phyloP scores from a whole-genome alignment of 208 protist genomes.

The Leishmania tarentolae region DNA sequence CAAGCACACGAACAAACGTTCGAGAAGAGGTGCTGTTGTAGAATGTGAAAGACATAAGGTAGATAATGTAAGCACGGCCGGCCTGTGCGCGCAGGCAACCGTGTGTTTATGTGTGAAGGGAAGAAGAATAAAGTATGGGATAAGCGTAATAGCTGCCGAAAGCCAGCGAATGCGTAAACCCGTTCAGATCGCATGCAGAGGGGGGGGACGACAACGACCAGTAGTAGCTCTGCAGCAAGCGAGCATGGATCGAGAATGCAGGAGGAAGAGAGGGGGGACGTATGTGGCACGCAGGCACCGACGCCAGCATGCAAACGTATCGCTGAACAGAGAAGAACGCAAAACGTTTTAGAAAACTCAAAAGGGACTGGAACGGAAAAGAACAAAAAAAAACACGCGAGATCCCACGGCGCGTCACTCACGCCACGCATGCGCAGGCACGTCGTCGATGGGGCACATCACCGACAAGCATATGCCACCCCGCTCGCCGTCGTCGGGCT shows the following conservation, averaged over 20 bases:
- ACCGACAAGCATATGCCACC: background rate
- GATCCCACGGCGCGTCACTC: background rate
- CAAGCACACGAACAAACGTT: background rate
- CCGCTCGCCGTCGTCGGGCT: background rate
- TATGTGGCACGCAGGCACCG: background rate
- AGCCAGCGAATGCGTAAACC: background rate
- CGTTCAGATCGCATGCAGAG: background rate
- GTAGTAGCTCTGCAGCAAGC: background rate
- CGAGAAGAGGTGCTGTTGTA: background rate
- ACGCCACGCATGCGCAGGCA: background rate
- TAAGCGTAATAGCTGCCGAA: too few species aligned
- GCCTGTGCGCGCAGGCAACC: background rate
- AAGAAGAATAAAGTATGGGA: background rate
- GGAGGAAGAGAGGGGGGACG: too few species aligned
- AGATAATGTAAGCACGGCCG: background rate
- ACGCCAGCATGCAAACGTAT: background rate
- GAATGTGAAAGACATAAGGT: too few species aligned
- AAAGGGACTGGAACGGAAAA: background rate
- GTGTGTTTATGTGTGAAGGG: background rate
- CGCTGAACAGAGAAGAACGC: background rate
- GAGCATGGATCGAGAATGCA: background rate
- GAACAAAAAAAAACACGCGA: too few species aligned
- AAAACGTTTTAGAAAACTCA: background rate
- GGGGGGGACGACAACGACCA: background rate
- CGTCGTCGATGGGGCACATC: background rate